Percentiles rank a stretch among this genome's conserved stretches.
Conservation (phyloP, 805 yeast species). For the Lipomyces sp. region DNA sequence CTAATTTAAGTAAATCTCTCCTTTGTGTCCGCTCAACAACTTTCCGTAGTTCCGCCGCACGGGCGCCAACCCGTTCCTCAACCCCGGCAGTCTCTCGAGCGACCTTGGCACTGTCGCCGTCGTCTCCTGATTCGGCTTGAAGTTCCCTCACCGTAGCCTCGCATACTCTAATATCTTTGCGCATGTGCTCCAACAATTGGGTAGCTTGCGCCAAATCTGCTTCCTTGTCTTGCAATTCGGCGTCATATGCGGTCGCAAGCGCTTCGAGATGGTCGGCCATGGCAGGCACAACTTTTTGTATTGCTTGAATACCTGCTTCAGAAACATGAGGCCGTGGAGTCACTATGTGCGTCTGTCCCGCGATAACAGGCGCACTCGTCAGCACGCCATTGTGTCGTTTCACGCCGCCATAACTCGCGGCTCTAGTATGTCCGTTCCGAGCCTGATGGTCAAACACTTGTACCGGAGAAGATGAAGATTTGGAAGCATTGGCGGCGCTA, state of each 20-base stretch:
- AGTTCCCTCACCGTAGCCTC: conserved; percentile 44
- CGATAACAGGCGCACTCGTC: neutral
- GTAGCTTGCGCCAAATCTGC: conserved; percentile 57
- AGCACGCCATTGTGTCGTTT: neutral
- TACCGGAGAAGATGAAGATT: conserved; percentile 19
- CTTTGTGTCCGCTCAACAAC: conserved; percentile 70
- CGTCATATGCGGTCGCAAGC: conserved; percentile 56
- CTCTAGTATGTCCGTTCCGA: conserved; percentile 5
- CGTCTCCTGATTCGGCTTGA: conserved; percentile 24
- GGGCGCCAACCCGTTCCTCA: conserved; percentile 40
- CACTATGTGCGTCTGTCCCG: conserved; percentile 5
- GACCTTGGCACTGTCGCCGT: conserved; percentile 19
- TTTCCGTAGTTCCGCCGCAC: conserved; percentile 48
- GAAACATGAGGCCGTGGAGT: conserved; percentile 49
- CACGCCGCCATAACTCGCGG: conserved; percentile 4
- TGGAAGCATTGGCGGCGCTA: neutral
- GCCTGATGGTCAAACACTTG: neutral
- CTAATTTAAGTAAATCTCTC: conserved; percentile 60
- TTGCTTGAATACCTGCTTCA: conserved; percentile 60
- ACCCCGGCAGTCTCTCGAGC: conserved; percentile 28
- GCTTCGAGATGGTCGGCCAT: conserved; percentile 46
- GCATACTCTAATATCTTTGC: conserved; percentile 49
- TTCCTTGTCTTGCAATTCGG: conserved; percentile 59
- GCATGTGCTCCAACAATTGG: conserved; percentile 50
- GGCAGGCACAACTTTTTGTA: conserved; percentile 52